These are phyloP conservation scores for Eucalyptus sp. DNA, from an alignment of 345 rosid species.

Conservation along the genomic window DNA sequence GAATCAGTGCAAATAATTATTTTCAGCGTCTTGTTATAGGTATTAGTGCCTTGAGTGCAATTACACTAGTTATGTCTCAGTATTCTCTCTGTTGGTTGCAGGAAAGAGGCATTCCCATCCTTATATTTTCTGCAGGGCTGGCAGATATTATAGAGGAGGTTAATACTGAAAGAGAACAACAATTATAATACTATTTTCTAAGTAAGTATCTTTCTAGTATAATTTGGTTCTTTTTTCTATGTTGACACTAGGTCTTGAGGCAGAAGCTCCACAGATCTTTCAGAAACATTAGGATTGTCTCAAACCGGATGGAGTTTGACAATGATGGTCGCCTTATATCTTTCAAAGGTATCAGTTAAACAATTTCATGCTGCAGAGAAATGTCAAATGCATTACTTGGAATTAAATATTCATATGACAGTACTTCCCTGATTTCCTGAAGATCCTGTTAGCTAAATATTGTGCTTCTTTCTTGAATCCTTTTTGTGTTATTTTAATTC, in stretches of 20 bases:
- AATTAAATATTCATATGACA: background rate
- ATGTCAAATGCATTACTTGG: background rate
- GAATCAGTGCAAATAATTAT: background rate
- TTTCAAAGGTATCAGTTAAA: slow-evolving; percentile 49
- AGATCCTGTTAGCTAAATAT: background rate
- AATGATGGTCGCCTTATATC: slow-evolving; percentile 47
- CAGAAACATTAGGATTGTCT: slow-evolving; percentile 66
- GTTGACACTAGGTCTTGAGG: slow-evolving; percentile 52
- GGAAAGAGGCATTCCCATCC: slow-evolving; percentile 66
- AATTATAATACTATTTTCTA: background rate
- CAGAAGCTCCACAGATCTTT: slow-evolving; percentile 69
- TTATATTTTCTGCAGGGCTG: slow-evolving; percentile 92
- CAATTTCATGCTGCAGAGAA: background rate
- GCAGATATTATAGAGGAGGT: slow-evolving; percentile 98
- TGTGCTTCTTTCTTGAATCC: background rate
- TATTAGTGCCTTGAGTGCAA: background rate
- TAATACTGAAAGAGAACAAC: background rate
- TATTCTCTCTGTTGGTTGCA: slow-evolving; percentile 9
- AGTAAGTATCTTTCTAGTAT: background rate
- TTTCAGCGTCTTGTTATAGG: background rate
- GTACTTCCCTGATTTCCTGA: background rate
- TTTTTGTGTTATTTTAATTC: background rate
- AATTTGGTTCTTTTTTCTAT: background rate
- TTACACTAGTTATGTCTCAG: background rate
- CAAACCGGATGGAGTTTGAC: slow-evolving; percentile 70